Base-by-base conservation (phyloP, 2,329 filamentous ascomycete genomes). In the Sordariomycetes sp. region DNA sequence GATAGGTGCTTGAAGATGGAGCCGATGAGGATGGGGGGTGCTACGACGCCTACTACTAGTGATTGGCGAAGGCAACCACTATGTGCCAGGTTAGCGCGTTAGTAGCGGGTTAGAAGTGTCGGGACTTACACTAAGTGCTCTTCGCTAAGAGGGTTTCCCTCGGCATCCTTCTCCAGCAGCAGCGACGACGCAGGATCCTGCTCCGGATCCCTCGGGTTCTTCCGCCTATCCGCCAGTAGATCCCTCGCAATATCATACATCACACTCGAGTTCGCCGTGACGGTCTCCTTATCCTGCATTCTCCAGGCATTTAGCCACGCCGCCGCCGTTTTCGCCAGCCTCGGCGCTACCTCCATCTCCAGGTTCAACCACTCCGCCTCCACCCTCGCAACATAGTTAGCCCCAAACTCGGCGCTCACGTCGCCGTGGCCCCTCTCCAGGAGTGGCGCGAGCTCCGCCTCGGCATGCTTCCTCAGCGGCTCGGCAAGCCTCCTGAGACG, bases 321-420 rank as follows among this genome's bases (percentile, higher is more conserved):
- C 8, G 61, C 59, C 3, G 61, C 61, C 17, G 61, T 57, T 8
- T 52, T 52, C 1, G 61, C 61, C 15, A 62, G 57, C 25, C 55
- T 56, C 3, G 62, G 62, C 10, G 62, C 62, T 12, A 59, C 55
- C 6, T 60, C 61, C 1, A 59, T 59, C 6, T 58, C 59, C 6
- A 63, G 59, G 10, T 62, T 63, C 24, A 63, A 20, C 62, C 62
- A 62, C 51, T 62, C 62, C 0, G 62, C 54, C 51, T 62, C 62
- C n/a, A 63, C 58, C 13, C 60, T 53, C 8, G 62, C 62, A 8
- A 62, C 62, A 54, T 59, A 63, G 10, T 59, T 57, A 4, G 61
- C 59, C 1, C 58, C 62, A 32, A 63, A 62, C 25, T 62, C 59
- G 1, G 62, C 60, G 36, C 60, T 57, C 45, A 63, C 56, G 42